These are phyloP conservation scores for Ormosia semicastrata DNA, from an alignment of 306 rosid genomes.

Conservation along the genomic window DNA sequence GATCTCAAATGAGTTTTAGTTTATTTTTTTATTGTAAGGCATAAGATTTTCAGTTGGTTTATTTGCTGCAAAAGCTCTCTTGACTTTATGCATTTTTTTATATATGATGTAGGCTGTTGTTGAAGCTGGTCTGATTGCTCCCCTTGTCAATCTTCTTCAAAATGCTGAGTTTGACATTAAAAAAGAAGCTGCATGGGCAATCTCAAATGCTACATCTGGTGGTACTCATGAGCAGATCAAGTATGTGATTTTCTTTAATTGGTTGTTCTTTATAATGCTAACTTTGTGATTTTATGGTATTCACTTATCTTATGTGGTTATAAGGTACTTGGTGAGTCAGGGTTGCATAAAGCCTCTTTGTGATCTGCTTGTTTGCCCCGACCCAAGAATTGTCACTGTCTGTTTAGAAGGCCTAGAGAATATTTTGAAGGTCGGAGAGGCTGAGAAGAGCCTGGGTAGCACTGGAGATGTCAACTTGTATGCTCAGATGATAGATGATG, in stretches of 20 bases:
- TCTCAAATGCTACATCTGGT: slow-evolving; percentile 85
- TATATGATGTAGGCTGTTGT: slow-evolving; percentile 54
- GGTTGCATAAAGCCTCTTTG: slow-evolving; percentile 85
- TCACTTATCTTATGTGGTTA: slow-evolving; percentile 23
- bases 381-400: slow-evolving; percentile 68
- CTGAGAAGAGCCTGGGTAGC: slow-evolving; percentile 54
- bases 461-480: slow-evolving; percentile 63
- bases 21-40: not conserved
- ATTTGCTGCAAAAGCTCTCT: not conserved
- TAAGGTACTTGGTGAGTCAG: slow-evolving; percentile 68
- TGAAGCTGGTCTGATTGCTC: slow-evolving; percentile 67
- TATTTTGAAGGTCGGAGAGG: slow-evolving; percentile 78
- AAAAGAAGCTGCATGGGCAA: slow-evolving; percentile 94
- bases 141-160: slow-evolving; percentile 73
- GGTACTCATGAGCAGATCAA: slow-evolving; percentile 72
- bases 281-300: not conserved
- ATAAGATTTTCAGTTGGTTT: not conserved
- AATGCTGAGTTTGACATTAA: slow-evolving; percentile 85
- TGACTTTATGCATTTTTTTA: not conserved
- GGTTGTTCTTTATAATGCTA: not conserved
- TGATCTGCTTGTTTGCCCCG: slow-evolving; percentile 84
- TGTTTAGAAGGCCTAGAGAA: slow-evolving; percentile 82
- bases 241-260: slow-evolving; percentile 35
- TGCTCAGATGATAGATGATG: slow-evolving; percentile 77
- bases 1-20: not conserved